Conservation (phyloP, 768 basidiomycete genomes). For the Tubosaeta sp. region DNA sequence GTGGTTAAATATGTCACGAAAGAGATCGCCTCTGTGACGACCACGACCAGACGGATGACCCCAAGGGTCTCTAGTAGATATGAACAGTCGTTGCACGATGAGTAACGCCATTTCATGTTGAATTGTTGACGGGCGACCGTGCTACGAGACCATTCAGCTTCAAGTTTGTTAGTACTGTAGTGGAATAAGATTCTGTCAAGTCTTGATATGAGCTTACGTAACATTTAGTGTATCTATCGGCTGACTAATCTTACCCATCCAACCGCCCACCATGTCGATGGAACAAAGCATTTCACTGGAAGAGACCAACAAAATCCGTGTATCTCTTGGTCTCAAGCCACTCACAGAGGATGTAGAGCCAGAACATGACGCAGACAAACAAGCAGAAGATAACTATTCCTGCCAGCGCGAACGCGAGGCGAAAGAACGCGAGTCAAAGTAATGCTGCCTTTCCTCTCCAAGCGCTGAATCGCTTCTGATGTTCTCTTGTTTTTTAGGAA, state of each 20-base stretch:
- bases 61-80: too few relatives aligned
- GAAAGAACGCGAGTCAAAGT: slow-evolving; percentile 77
- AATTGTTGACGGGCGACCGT: too few relatives aligned
- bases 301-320: slow-evolving; percentile 94
- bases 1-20: too few relatives aligned
- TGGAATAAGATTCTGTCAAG: too few relatives aligned
- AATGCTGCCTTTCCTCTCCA: slow-evolving; percentile 30
- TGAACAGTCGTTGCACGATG: too few relatives aligned
- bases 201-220: too few relatives aligned
- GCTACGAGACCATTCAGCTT: too few relatives aligned
- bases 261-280: slow-evolving; percentile 50
- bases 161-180: too few relatives aligned
- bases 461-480: slow-evolving; percentile 13
- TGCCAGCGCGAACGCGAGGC: slow-evolving; percentile 64
- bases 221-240: neutral
- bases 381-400: slow-evolving; percentile 85
- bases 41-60: too few relatives aligned
- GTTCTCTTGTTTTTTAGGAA: slow-evolving; percentile 43
- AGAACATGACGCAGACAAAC: slow-evolving; percentile 69
- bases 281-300: slow-evolving; percentile 89
- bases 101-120: too few relatives aligned
- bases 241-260: slow-evolving; percentile 10
- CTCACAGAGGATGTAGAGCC: slow-evolving; percentile 76
- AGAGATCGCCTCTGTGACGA: too few relatives aligned
- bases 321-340: slow-evolving; percentile 90